Conservation (phyloP, 371 early-diverging fungal genomes). For the Haplosporangium sp. region DNA sequence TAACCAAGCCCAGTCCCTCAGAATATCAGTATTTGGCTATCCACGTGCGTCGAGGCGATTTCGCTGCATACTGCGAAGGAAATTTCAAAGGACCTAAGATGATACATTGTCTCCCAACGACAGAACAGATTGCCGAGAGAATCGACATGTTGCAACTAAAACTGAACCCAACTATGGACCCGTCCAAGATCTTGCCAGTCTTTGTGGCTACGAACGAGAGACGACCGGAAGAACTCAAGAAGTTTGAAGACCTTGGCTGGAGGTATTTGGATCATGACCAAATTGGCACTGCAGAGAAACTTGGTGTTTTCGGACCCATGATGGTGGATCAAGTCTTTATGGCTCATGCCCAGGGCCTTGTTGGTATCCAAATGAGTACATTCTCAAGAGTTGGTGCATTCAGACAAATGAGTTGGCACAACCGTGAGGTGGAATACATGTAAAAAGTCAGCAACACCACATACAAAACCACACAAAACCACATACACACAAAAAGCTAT, state of each 20-base stretch:
- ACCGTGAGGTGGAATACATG: conserved; percentile 45
- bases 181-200: conserved; percentile 40
- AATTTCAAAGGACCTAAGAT: conserved; percentile 36
- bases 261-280: conserved; percentile 36
- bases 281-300: conserved; percentile 44
- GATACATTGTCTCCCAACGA: conserved; percentile 50
- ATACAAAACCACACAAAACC: too few relatives aligned
- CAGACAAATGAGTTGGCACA: conserved; percentile 45
- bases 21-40: conserved; percentile 34
- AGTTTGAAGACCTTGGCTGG: conserved; percentile 54
- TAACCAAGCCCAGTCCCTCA: neutral
- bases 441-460: conserved; percentile 10
- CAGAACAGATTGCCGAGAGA: conserved; percentile 48
- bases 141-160: conserved; percentile 30
- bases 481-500: neutral
- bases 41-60: conserved; percentile 52
- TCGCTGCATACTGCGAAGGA: conserved; percentile 38
- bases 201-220: conserved; percentile 54
- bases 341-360: conserved; percentile 44
- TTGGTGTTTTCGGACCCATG: conserved; percentile 52
- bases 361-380: conserved; percentile 55
- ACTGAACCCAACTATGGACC: conserved; percentile 30
- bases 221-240: conserved; percentile 45
- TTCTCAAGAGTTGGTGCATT: conserved; percentile 53
- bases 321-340: conserved; percentile 53